Base-by-base conservation (phyloP, 2,329 filamentous ascomycete genomes). In the Pochonia chlamydosporia region DNA sequence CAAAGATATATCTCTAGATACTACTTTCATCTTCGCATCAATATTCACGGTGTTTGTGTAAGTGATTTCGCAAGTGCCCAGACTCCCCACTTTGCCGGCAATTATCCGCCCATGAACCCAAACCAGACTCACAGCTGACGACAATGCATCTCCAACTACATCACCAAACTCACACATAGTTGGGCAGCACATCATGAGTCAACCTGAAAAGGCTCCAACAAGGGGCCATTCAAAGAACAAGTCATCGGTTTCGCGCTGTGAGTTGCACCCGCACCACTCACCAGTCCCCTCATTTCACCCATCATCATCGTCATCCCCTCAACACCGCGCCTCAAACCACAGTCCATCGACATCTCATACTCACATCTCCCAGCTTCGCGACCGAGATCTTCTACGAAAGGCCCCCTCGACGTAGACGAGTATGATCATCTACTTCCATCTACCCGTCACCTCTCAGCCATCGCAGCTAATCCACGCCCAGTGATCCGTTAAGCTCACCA, bases 391-490 rank as follows among this genome's bases (percentile, higher is more conserved):
- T 48, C 46, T 6, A 52, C 45, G 8, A 52, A 43, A 40, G 50
- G 52, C 3, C 50, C 48, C 11, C 48, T 54, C 24, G 47, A 45
- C 6, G 40, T 44, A 20, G 46, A 54, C 36, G 40, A 49, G 52
- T 52, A 13, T 18, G 51, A 42, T 13, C 26, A 16, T 33, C 30
- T 9, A 5, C 14, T 8, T 21, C n/a, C n/a, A 20, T 18, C 9
- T 25, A n/a, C 23, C 18, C 6, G 16, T 16, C 20, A 13, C 5
- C n/a, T n/a, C n/a, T n/a, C n/a, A n/a, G n/a, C n/a, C n/a, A n/a
- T n/a, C n/a, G n/a, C 45, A 39, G 23, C 40, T 40, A 14, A 40
- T 23, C 41, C n/a, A 11, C 31, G 21, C 28, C 14, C 39, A 52
- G 37, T 28, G 44, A 44, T 16, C 44, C 40, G 7, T 40, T 47